Base-by-base conservation (phyloP, 2,329 filamentous ascomycete genomes). In the Nemania diffusa region DNA sequence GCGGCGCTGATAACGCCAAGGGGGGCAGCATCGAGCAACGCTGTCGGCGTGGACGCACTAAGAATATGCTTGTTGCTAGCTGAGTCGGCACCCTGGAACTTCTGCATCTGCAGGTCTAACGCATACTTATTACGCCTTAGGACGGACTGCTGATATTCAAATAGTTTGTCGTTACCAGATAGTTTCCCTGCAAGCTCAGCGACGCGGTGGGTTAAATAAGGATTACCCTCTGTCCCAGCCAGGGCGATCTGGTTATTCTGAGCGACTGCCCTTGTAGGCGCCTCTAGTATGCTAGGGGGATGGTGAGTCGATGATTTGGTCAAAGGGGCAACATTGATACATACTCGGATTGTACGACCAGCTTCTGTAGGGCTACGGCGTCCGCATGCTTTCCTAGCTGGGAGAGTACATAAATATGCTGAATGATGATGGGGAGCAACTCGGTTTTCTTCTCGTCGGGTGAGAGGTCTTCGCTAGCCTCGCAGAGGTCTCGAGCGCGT, bases 381-480 rank as follows among this genome's bases (percentile, higher is more conserved):
- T 94, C 90, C 27, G 88, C 84, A 17, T 83, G 74, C 73, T 90
- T 90, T 20, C 91, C 92, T 68, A 92, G 78, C 70, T 86, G 88
- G 1, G 87, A 85, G 64, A 92, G 84, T 1, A 93, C 90, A 73
- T 91, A 94, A 27, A 91, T 86, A 74, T 93, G 90, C 78, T 96
- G 93, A 26, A 92, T 86, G 34, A 90, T 83, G 65, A 97, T 94
- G 9, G 92, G 91, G 32, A 92, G 82, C 70, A 94, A 80, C 79
- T 97, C 92, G 0, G 87, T 85, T 76, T 87, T 84, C 81, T 92
- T 94, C 71, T 96, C 92, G 59, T 91, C 90, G 5, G 92, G 88
- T 20, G 83, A 85, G 66, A 95, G 80, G 66, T 95, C 92, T 57
- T 94, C 91, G 13, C 91, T 85, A 4, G 87, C 87, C 76, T 91